phyloP scores from a whole-genome alignment of 495 filamentous ascomycete species.

The Jackrogersella minutella region DNA sequence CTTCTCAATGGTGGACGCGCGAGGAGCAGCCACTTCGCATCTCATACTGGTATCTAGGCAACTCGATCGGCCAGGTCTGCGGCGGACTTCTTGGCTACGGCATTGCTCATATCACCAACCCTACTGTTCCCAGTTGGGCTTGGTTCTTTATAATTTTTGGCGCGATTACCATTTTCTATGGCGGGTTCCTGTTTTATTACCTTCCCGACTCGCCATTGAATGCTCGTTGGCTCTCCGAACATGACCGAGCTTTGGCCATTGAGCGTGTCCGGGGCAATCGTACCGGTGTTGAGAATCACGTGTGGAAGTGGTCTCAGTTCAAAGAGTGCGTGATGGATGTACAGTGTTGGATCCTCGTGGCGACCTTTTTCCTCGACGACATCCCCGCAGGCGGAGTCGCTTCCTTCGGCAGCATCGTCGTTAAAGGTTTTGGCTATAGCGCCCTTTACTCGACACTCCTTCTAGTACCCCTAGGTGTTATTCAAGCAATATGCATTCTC shows the following conservation, averaged over 20 bases:
- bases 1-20: conserved; percentile 60
- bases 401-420: conserved; percentile 57
- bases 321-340: conserved; percentile 64
- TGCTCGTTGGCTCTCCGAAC: conserved; percentile 55
- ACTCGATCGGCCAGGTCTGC: conserved; percentile 59
- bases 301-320: conserved; percentile 69
- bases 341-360: conserved; percentile 57
- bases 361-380: conserved; percentile 47
- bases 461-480: conserved; percentile 52
- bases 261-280: conserved; percentile 68
- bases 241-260: conserved; percentile 60
- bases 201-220: conserved; percentile 61
- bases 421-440: conserved; percentile 56
- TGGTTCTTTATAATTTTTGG: conserved; percentile 56
- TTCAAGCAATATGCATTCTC: conserved; percentile 50
- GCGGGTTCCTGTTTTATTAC: conserved; percentile 51
- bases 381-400: conserved; percentile 56
- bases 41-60: conserved; percentile 60
- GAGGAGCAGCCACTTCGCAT: conserved; percentile 57
- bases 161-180: conserved; percentile 50
- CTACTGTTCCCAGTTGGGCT: conserved; percentile 51
- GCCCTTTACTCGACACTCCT: conserved; percentile 53
- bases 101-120: conserved; percentile 51
- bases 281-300: conserved; percentile 71
- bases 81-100: conserved; percentile 57